Evolutionary conservation across 371 early-diverging fungal species (phyloP).

Genomic region (Mortierella sp.): DNA sequence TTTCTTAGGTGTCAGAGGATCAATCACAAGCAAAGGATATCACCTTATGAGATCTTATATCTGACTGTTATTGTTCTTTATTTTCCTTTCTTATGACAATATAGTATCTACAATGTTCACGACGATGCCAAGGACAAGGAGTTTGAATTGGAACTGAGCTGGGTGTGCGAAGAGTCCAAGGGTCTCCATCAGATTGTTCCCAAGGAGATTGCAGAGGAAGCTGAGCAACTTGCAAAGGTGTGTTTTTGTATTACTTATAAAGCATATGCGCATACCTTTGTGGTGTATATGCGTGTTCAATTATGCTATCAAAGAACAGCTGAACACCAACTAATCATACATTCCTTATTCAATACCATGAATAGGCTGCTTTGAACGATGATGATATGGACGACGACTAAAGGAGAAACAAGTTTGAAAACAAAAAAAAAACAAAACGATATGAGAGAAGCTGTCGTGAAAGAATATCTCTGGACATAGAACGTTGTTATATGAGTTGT

Average conservation of each 20-base stretch:
- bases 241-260: too few species aligned
- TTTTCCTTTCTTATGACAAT: neutral
- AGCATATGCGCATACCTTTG: neutral
- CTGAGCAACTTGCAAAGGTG: slow-evolving; percentile 87
- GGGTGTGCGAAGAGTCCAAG: slow-evolving; percentile 92
- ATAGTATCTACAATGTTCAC: slow-evolving; percentile 92
- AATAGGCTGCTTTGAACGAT: slow-evolving; percentile 41
- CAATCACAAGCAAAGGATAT: neutral
- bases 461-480: neutral
- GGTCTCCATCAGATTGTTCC: slow-evolving; percentile 90
- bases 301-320: neutral
- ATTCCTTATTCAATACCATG: neutral
- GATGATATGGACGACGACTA: slow-evolving; percentile 56
- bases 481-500: too few species aligned
- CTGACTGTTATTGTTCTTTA: neutral
- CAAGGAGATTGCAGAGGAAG: slow-evolving; percentile 87
- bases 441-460: too few species aligned
- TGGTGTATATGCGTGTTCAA: neutral
- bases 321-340: neutral
- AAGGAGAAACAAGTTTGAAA: neutral
- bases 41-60: neutral
- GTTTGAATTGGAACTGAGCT: slow-evolving; percentile 96
- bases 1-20: neutral
- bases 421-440: neutral
- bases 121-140: slow-evolving; percentile 98